Evolutionary conservation across 208 protist species (phyloP).

Genomic region (Tetramitus jugosus): DNA sequence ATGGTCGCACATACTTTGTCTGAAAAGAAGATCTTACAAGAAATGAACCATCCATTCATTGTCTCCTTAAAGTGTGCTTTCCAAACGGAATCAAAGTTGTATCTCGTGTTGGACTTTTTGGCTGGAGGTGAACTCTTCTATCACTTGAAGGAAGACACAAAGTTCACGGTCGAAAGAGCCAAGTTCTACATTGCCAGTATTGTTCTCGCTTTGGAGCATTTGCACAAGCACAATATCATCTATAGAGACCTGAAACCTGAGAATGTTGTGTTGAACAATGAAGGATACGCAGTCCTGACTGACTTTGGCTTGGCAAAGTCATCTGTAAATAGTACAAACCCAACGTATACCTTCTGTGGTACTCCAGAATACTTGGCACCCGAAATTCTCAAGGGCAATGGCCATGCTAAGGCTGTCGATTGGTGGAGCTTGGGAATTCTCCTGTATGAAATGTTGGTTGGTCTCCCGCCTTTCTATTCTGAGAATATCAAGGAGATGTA

Average conservation of each 20-base stretch:
- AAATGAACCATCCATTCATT: slow-evolving; percentile 78
- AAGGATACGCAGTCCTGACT: slow-evolving; percentile 66
- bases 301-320: slow-evolving; percentile 72
- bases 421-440: slow-evolving; percentile 68
- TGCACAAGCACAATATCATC: slow-evolving; percentile 66
- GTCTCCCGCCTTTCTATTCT: slow-evolving; percentile 54
- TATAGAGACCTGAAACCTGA: slow-evolving; percentile 77
- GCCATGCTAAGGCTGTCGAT: slow-evolving; percentile 60
- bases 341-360: slow-evolving; percentile 35
- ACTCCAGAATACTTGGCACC: slow-evolving; percentile 64
- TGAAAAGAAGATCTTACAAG: slow-evolving; percentile 33
- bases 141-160: slow-evolving; percentile 44
- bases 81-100: slow-evolving; percentile 76
- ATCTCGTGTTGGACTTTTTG: slow-evolving; percentile 81
- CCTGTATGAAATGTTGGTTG: slow-evolving; percentile 80
- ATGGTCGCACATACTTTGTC: slow-evolving; percentile 53
- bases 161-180: slow-evolving; percentile 62
- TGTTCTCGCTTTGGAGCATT: slow-evolving; percentile 67
- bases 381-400: slow-evolving; percentile 50
- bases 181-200: slow-evolving; percentile 78
- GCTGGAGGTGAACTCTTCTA: slow-evolving; percentile 71
- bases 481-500: slow-evolving; percentile 36
- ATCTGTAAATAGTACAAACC: slow-evolving; percentile 29
- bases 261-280: slow-evolving; percentile 65
- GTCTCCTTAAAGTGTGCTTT: slow-evolving; percentile 89